phyloP scores from a whole-genome alignment of 345 rosid genomes.

The Hibiscus mutabilis region DNA sequence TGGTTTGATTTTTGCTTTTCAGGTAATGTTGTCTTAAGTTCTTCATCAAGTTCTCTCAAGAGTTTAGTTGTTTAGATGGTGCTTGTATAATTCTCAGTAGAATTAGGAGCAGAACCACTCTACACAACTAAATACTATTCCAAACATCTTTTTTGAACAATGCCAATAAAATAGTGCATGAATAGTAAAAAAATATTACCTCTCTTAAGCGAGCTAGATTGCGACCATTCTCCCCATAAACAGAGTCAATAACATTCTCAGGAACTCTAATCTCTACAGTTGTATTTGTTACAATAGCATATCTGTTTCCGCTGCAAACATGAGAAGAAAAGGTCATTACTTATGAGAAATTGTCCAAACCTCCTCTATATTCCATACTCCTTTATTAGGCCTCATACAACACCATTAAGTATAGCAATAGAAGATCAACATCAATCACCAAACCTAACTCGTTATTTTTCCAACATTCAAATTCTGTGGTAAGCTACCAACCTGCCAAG shows the following conservation, averaged over 20 bases:
- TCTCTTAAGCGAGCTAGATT: constrained; percentile 72
- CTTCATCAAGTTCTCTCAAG: not conserved
- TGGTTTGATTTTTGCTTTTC: not conserved
- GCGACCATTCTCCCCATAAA: constrained; percentile 77
- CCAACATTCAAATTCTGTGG: no score
- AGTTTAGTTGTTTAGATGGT: not conserved
- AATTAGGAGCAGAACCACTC: constrained; percentile 7
- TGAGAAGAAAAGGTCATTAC: constrained; percentile 7
- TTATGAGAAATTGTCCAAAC: not conserved
- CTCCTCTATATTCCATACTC: not conserved
- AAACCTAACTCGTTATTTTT: not conserved
- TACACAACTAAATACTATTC: not conserved
- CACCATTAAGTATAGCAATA: no score
- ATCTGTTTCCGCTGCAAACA: constrained; percentile 61
- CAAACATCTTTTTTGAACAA: not conserved
- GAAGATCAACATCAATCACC: not conserved
- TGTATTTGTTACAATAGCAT: constrained; percentile 79
- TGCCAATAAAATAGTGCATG: not conserved
- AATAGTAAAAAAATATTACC: constrained; percentile 28
- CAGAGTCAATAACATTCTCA: constrained; percentile 60
- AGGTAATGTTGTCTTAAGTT: not conserved
- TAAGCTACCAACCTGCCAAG: constrained; percentile 71
- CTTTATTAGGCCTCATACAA: no score
- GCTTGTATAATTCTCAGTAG: not conserved
- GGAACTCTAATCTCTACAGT: constrained; percentile 80